Conservation (phyloP, 805 yeast genomes). For the Vanderwaltozyma yarrowii region DNA sequence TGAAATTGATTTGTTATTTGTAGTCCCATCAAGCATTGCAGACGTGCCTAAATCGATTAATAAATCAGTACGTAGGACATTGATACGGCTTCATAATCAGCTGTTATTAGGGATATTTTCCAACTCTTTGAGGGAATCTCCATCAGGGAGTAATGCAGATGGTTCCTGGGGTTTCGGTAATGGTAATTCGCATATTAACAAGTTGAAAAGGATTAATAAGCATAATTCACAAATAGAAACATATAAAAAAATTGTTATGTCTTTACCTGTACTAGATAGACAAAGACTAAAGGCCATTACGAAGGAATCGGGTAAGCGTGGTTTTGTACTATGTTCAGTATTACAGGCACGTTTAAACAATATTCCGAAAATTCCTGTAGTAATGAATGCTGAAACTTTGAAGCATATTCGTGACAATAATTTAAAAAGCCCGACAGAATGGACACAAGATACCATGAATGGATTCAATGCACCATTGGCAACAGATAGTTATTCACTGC, state of each 20-base stretch:
- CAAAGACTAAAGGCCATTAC: conserved; percentile 75
- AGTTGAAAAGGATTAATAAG: conserved; percentile 31
- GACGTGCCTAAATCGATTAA: conserved; percentile 1
- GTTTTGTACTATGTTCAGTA: conserved; percentile 58
- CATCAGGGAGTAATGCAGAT: conserved; percentile 59
- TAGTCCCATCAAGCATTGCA: background rate
- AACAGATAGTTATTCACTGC: conserved; percentile 68
- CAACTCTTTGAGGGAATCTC: conserved; percentile 71
- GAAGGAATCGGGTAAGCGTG: conserved; percentile 70
- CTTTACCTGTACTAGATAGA: conserved; percentile 75
- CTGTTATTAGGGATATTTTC: conserved; percentile 72
- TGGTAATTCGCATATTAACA: conserved; percentile 37
- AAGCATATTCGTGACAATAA: conserved; percentile 25
- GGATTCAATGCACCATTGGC: conserved; percentile 77
- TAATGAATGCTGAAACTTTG: conserved; percentile 26
- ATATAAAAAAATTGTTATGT: conserved; percentile 77
- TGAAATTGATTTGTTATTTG: conserved; percentile 46
- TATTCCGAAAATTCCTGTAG: conserved; percentile 75
- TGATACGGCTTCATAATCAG: conserved; percentile 59
- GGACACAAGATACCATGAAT: conserved; percentile 88
- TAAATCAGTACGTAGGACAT: conserved; percentile 6
- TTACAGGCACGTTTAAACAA: conserved; percentile 52
- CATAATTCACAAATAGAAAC: conserved; percentile 65
- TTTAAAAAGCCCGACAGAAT: conserved; percentile 44
- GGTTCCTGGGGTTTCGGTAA: conserved; percentile 43